Conservation (phyloP, 2,329 filamentous ascomycete species). For the Aphanocladium album region DNA sequence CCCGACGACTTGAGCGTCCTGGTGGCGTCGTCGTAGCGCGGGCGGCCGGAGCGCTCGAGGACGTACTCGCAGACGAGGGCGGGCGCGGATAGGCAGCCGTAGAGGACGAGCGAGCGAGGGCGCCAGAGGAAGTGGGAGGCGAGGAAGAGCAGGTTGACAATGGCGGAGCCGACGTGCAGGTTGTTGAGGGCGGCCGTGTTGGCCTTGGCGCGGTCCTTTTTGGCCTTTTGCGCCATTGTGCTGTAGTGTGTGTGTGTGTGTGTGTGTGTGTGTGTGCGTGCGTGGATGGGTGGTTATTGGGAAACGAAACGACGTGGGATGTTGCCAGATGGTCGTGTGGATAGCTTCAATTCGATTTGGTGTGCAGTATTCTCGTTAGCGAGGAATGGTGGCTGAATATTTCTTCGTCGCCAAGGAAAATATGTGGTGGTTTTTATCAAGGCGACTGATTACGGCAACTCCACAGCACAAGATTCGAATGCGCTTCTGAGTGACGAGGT, state of each 20-base stretch:
- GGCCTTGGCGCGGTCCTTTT: conserved; percentile 65
- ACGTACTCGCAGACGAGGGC: conserved; percentile 76
- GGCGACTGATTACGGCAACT: no score
- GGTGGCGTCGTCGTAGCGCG: conserved; percentile 60
- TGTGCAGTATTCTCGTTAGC: neutral
- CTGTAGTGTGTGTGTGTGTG: no score
- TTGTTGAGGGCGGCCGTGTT: conserved; percentile 74
- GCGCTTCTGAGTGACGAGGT: neutral
- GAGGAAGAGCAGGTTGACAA: conserved; percentile 70
- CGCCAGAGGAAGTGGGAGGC: conserved; percentile 61
- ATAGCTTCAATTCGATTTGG: neutral
- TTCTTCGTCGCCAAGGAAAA: no score
- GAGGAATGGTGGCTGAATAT: neutral
- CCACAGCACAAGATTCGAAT: no score
- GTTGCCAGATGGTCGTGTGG: neutral
- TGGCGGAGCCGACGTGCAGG: conserved; percentile 71
- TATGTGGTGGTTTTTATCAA: no score
- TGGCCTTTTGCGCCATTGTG: conserved; percentile 57
- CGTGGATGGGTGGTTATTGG: neutral
- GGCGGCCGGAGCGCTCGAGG: conserved; percentile 79
- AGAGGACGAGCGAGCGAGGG: conserved; percentile 54
- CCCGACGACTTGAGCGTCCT: conserved; percentile 69
- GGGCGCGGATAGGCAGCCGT: conserved; percentile 67
- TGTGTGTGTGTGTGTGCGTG: neutral
- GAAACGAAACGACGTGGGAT: neutral